These are phyloP conservation scores for Allantophomopsis lycopodina DNA, from an alignment of 2,329 filamentous ascomycete species.

Conservation along the genomic window DNA sequence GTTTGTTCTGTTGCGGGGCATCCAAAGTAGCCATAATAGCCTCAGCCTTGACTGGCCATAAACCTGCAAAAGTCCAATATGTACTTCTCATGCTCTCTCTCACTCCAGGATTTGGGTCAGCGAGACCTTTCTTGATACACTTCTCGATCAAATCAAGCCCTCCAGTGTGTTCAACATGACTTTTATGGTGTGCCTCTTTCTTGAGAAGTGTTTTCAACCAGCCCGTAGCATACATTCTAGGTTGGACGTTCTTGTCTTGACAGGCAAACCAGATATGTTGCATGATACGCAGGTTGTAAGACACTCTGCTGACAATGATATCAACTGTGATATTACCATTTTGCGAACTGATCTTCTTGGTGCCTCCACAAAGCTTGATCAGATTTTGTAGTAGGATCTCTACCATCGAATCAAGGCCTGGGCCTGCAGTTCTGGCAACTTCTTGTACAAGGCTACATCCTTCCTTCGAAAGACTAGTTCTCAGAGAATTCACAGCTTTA, in stretches of 20 bases:
- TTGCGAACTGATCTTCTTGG: conserved; percentile 86
- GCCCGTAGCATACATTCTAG: conserved; percentile 61
- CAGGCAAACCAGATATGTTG: conserved; percentile 73
- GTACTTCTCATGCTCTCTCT: conserved; percentile 74
- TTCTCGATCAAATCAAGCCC: conserved; percentile 77
- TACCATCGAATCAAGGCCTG: conserved; percentile 74
- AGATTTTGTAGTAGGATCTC: conserved; percentile 82
- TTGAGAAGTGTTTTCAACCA: conserved; percentile 79
- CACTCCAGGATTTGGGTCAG: conserved; percentile 80
- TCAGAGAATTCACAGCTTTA: conserved; percentile 69
- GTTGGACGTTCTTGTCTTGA: conserved; percentile 88
- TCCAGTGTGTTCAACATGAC: conserved; percentile 70
- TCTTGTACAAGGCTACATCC: conserved; percentile 78
- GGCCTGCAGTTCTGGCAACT: conserved; percentile 60
- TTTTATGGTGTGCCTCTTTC: conserved; percentile 67
- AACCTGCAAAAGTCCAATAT: conserved; percentile 69
- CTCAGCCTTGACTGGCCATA: conserved; percentile 70
- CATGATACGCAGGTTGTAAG: conserved; percentile 69
- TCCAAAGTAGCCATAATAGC: conserved; percentile 68
- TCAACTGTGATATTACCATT: conserved; percentile 74
- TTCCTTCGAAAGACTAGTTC: conserved; percentile 83
- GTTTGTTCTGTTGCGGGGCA: conserved; percentile 59
- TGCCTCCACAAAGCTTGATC: conserved; percentile 77
- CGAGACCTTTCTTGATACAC: conserved; percentile 77
- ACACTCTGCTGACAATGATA: conserved; percentile 62